Base-by-base conservation (phyloP, 495 filamentous ascomycete species). In the Talaromyces stipitatus region DNA sequence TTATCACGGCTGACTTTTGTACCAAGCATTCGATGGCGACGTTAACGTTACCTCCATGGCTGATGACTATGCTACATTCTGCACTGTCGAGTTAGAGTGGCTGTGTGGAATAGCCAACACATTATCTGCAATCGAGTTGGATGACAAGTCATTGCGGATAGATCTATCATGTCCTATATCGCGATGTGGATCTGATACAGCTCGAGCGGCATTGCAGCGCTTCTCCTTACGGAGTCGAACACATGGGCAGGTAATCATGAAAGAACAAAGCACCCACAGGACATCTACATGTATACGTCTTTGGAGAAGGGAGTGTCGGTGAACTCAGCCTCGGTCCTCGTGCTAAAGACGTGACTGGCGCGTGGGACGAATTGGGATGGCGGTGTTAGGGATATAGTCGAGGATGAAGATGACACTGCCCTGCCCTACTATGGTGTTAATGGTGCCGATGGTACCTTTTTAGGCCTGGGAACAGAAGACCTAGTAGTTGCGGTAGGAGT, bases 191-290 rank as follows among this genome's bases (percentile, higher is more conserved):
- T n/a, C n/a, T n/a, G n/a, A n/a, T n/a, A 75, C 62, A 11, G 75
- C 71, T 61, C 83, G 90, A 6, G 85, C 88, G 2, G 90, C 88
- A 59, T 83, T 79, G 69, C 94, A 98, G 51, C 84, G 87, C 28
- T 87, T 79, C 62, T 95, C 86, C 64, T 94, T 86, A 58, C 95
- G 96, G 33, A 87, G 78, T 26, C 86, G 82, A 68, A 95, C 92
- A 72, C 94, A 98, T 14, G 82, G 73, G 71, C 94, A 98, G 41
- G 90, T 94, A 60, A 96, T 80, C 64, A 89, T 83, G 18, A 92
- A n/a, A 33, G 30, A 33, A 33, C 12, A 6, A 33, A 12, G 7
- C 12, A 12, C 30, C 30, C 30, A 33, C 30, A 7, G 12, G 7
- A 33, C 30, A 12, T 7, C 30, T 33, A 12, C 7, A 33, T 33